Base-by-base conservation (phyloP, 176 grass and related monocot species). In the Puccinellia tenuiflora region DNA sequence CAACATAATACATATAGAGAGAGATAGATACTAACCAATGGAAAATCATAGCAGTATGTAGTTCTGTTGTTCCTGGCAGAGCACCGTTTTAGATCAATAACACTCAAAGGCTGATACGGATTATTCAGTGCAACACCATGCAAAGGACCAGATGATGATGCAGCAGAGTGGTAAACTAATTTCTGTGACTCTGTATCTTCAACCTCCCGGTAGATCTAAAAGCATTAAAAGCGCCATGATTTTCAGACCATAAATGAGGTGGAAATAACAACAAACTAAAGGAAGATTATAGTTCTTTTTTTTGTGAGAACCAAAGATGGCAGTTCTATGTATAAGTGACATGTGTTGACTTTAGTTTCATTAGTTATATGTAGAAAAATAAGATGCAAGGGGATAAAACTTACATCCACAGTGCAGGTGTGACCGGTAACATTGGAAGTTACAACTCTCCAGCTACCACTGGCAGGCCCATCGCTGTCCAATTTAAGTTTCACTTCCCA, bases 1-100 rank as follows among this genome's bases (percentile, higher is more conserved):
- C 77, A 66, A 59, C 0, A 16, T 5, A 51, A 50, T 66, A 34
- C 54, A 73, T 21, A 80, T 12, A 31, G 1, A 15, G 16, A 17
- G n/a, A 24, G 16, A 21, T 2, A 76, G 47, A 69, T 30, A 90
- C 88, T 92, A 75, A 98, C 96, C 92, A 99, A 68, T 34, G 96
- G 93, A 69, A 99, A 99, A 86, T 99, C 96, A 53, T 99, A 99
- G 77, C 96, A 99, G 71, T 99, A 99, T 66, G 96, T 99, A 18
- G 96, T 96, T 87, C 68, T 96, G 85, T 85, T 93, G 47, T 93
- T 96, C 83, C 96, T 93, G 56, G 96, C 96, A 53, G 85, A 68
- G 55, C 92, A 90, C 25, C 96, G 96, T 55, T 93, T 99, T 45
- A 86, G 80, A 85, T 99, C 93, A 80, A 99, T 99, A 40, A 79